Evolutionary conservation across 805 yeast genomes (phyloP).

Genomic region (Brettanomyces nanus): DNA sequence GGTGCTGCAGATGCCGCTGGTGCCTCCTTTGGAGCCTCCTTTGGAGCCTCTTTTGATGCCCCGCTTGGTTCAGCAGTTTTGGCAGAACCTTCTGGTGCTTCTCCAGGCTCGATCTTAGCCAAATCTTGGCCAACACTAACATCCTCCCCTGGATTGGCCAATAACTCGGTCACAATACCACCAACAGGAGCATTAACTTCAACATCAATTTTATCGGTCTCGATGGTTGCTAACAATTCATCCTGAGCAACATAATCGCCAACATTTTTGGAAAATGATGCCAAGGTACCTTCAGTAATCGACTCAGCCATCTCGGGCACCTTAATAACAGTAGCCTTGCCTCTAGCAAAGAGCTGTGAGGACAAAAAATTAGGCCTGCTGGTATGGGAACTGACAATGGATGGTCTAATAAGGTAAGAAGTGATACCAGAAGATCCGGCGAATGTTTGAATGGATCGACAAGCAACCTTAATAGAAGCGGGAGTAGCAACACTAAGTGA

Average conservation of each 20-base stretch:
- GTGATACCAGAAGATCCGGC: too few relatives aligned
- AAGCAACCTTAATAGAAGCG: background rate
- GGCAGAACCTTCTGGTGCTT: conserved; percentile 54
- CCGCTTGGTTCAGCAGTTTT: conserved; percentile 19
- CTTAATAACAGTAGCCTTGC: conserved; percentile 47
- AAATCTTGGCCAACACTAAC: conserved; percentile 94
- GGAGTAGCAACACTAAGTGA: background rate
- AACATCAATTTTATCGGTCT: conserved; percentile 96
- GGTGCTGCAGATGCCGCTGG: conserved; percentile 25
- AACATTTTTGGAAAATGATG: conserved; percentile 56
- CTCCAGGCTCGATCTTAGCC: conserved; percentile 76
- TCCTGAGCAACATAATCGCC: conserved; percentile 86
- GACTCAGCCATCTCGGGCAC: conserved; percentile 99
- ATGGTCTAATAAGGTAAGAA: background rate
- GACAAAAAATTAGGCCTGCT: background rate
- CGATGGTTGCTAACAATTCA: conserved; percentile 92
- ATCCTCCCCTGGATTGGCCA: conserved; percentile 81
- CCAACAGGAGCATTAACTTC: conserved; percentile 92
- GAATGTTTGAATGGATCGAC: conserved; percentile 6
- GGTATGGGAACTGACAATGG: background rate
- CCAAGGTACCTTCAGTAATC: conserved; percentile 90
- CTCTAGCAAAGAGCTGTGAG: conserved; percentile 16
- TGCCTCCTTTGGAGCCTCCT: conserved; percentile 22
- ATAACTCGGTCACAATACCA: conserved; percentile 80
- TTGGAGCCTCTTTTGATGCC: conserved; percentile 16